Conservation (phyloP, 2,329 filamentous ascomycete genomes). For the Penicillium paneum region DNA sequence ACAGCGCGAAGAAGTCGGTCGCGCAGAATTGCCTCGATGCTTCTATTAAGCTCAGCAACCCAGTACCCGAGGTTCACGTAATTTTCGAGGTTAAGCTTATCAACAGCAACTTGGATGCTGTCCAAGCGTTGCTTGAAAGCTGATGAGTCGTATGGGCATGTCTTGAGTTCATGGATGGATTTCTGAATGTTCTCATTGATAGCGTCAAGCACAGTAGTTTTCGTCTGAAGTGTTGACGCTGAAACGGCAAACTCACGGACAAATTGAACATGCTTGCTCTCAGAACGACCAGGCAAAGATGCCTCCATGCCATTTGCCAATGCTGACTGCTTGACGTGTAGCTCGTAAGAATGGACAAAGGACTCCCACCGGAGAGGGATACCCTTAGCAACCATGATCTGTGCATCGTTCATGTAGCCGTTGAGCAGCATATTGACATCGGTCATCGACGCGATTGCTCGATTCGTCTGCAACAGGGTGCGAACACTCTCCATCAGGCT, state of each 20-base stretch:
- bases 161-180: constrained; percentile 75
- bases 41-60: constrained; percentile 81
- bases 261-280: constrained; percentile 95
- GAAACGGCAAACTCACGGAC: constrained; percentile 88
- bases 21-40: constrained; percentile 76
- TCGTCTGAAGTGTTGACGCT: constrained; percentile 82
- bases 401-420: constrained; percentile 88
- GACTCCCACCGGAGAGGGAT: constrained; percentile 94
- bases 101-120: constrained; percentile 84
- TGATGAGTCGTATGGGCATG: constrained; percentile 76
- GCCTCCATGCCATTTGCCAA: constrained; percentile 61
- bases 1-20: constrained; percentile 82
- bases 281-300: constrained; percentile 57
- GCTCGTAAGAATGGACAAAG: constrained; percentile 93
- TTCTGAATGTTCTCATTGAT: constrained; percentile 82
- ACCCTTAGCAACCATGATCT: constrained; percentile 77
- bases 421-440: constrained; percentile 84
- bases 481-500: constrained; percentile 99
- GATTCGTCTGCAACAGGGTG: constrained; percentile 82
- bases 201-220: constrained; percentile 72
- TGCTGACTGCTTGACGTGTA: constrained; percentile 69
- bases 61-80: constrained; percentile 90
- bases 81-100: constrained; percentile 93
- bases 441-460: constrained; percentile 78
- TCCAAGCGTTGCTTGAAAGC: constrained; percentile 79